These are phyloP conservation scores for Phycomyces blakesleeanus DNA, from an alignment of 192 early-diverging fungal species.

Conservation along the genomic window DNA sequence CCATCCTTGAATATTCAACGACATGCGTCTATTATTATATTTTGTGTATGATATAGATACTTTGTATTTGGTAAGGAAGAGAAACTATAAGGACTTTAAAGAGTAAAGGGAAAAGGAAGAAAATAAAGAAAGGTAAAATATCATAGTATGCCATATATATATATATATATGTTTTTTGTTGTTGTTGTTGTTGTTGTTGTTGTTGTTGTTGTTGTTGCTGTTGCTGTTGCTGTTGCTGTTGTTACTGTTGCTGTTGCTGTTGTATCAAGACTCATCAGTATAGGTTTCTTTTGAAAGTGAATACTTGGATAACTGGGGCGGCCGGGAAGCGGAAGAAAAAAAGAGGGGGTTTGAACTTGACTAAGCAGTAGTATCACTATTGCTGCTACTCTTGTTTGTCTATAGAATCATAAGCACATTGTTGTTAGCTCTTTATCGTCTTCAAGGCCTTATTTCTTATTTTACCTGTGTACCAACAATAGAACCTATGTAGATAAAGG, in stretches of 20 bases:
- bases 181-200: background rate
- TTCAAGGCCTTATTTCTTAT: background rate
- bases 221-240: background rate
- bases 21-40: too few species aligned
- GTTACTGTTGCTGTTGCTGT: background rate
- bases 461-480: slow-evolving; percentile 38
- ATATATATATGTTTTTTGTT: too few species aligned
- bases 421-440: background rate
- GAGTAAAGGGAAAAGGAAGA: too few species aligned
- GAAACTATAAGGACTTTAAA: too few species aligned
- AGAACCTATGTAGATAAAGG: slow-evolving; percentile 52
- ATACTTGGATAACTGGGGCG: background rate
- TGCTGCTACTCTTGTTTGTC: background rate
- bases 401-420: background rate
- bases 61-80: too few species aligned
- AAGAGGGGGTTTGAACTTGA: background rate
- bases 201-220: background rate
- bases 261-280: background rate
- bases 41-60: too few species aligned
- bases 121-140: too few species aligned
- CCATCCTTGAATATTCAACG: too few species aligned
- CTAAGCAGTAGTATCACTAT: background rate
- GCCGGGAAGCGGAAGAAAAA: background rate
- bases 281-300: background rate
- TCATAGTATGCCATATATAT: too few species aligned